Evolutionary conservation across 352 stramenopile genomes (phyloP).

Genomic region (Phytophthora quininea): DNA sequence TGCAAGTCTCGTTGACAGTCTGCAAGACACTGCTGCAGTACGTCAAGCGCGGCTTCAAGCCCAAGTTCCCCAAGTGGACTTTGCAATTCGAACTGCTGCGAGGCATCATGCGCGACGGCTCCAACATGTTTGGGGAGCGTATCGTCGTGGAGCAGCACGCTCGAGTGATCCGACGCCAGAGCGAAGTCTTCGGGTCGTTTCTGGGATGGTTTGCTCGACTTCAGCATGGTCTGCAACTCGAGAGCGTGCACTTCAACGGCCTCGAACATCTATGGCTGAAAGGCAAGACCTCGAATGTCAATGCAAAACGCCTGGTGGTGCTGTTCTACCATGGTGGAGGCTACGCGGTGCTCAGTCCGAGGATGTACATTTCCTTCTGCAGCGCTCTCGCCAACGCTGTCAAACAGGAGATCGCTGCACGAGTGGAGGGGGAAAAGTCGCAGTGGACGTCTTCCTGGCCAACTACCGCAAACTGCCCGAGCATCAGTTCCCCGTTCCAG

Average conservation of each 20-base stretch:
- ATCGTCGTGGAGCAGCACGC: constrained; percentile 24
- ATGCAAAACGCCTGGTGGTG: constrained; percentile 32
- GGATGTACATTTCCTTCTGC: constrained; percentile 43
- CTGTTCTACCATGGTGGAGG: constrained; percentile 55
- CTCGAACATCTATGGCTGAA: constrained; percentile 44
- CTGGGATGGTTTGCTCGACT: constrained; percentile 21
- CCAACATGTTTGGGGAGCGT: constrained; percentile 33
- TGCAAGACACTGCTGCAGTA: constrained; percentile 10
- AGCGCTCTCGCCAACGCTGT: constrained; percentile 27
- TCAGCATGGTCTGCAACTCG: constrained; percentile 18
- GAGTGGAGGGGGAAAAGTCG: constrained; percentile 1
- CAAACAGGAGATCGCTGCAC: constrained; percentile 21
- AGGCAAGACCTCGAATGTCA: constrained; percentile 7
- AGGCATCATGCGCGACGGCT: constrained; percentile 19
- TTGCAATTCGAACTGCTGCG: constrained; percentile 40
- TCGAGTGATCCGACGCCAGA: constrained; percentile 26
- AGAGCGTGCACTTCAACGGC: constrained; percentile 19
- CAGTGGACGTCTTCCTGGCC: constrained; percentile 45
- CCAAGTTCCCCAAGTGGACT: constrained; percentile 43
- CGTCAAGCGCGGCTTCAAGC: constrained; percentile 19
- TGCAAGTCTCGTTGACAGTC: neutral
- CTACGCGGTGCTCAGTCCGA: constrained; percentile 44
- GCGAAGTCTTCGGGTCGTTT: constrained; percentile 24
- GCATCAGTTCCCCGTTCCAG: constrained; percentile 40
- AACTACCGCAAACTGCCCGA: constrained; percentile 66